Evolutionary conservation across 768 basidiomycete genomes (phyloP), one percentile per base, ranked within the genome.

Genomic region (Phaffia tasmanica): DNA sequence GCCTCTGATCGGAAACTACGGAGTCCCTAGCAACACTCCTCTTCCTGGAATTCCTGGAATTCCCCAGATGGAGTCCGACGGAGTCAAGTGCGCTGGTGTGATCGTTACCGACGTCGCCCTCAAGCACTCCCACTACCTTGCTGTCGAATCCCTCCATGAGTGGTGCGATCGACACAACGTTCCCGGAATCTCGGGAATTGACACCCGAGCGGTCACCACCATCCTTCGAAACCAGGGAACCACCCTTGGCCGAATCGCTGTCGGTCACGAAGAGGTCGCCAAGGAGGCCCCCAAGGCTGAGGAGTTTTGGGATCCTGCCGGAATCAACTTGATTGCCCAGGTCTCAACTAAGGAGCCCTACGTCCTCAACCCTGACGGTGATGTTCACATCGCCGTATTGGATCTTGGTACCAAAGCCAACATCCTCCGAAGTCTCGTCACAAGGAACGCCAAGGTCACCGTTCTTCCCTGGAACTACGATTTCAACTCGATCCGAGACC

Each of bases 371-470:
- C 84, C 88, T 23, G 79, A 78, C 5, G 94, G 94, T 29, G 86
- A 88, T 70, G 83, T 95, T 72, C 88, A 86, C 74, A 89, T 99
- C 70, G 95, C 92, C 18, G 87, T 99, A 19, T 84, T 98, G 68
- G 95, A 98, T 76, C 98, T 95, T 74, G 95, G 95, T 68, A 87
- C 86, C 68, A 99, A 99, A 77, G 93, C 95, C 59, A 99, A 99
- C 79, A 99, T 99, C 69, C 79, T 90, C 64, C 89, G 95, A 66
- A 84, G 90, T 1, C 85, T 99, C 70, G 85, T 95, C 70, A 85
- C 87, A 71, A 87, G 95, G 51, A 88, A 85, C 65, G 95, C 91
- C 1, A 82, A 87, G 23, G 89, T 98, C 53, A 97, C 94, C 9
- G 93, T 99, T 63, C 79, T 98, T 47, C 95, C 95, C 0, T 99